These are phyloP conservation scores for Porcisia deanei DNA, from an alignment of 208 protist genomes.

Conservation along the genomic window DNA sequence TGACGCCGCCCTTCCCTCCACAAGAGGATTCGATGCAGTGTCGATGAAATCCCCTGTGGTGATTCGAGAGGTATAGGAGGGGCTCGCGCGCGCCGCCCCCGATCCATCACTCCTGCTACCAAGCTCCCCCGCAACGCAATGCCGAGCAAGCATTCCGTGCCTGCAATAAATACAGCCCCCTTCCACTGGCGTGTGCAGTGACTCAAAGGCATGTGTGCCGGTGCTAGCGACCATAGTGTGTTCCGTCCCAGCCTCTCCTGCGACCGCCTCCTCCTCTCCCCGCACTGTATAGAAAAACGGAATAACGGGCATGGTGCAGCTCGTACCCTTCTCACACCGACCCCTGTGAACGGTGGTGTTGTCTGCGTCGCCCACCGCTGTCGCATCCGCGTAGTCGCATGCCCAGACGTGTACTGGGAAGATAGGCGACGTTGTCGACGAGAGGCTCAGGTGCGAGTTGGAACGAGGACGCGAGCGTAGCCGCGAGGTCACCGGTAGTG, in stretches of 20 bases:
- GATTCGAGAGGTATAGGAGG: background rate
- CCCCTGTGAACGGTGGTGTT: slow-evolving; percentile 10
- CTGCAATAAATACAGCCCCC: background rate
- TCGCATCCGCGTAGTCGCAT: background rate
- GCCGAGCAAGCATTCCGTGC: background rate
- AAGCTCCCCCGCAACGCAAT: background rate
- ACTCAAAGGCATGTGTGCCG: slow-evolving; percentile 2
- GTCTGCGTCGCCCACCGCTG: slow-evolving; percentile 4
- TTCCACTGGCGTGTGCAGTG: background rate
- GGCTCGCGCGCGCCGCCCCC: background rate
- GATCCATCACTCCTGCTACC: slow-evolving; percentile 4
- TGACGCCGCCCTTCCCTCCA: background rate
- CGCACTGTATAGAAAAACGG: background rate
- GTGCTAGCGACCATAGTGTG: slow-evolving; percentile 4
- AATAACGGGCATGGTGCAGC: background rate
- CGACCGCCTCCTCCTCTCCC: background rate
- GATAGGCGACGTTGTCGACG: background rate
- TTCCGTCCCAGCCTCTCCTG: background rate
- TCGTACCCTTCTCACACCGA: background rate
- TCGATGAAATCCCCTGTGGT: background rate
- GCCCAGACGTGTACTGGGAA: background rate
- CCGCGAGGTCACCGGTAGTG: background rate
- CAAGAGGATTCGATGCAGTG: background rate
- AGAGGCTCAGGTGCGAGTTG: background rate
- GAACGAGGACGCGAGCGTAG: background rate